phyloP scores from a whole-genome alignment of 805 yeast genomes.

The Metahyphopichia silvanorum region DNA sequence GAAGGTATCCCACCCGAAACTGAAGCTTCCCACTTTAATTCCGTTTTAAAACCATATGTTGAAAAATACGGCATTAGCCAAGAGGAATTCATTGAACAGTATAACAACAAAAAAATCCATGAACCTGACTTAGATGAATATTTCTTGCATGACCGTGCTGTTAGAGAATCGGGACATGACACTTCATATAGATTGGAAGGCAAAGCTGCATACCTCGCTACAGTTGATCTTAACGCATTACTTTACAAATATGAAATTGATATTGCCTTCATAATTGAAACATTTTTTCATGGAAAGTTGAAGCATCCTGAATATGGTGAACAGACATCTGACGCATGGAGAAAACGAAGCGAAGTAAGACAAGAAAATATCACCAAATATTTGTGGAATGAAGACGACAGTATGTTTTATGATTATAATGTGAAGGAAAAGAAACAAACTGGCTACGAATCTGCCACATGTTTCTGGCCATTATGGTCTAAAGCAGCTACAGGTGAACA shows the following conservation, averaged over 20 bases:
- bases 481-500: conserved; percentile 62
- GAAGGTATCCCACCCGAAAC: conserved; percentile 96
- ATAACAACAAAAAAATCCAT: conserved; percentile 59
- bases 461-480: conserved; percentile 92
- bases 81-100: conserved; percentile 59
- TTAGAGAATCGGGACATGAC: conserved; percentile 95
- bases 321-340: conserved; percentile 61
- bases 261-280: conserved; percentile 62
- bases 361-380: conserved; percentile 57
- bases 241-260: conserved; percentile 88
- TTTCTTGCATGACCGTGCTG: conserved; percentile 89
- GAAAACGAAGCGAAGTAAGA: conserved; percentile 51
- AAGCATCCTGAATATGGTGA: conserved; percentile 12
- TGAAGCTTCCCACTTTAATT: conserved; percentile 81
- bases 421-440: conserved; percentile 53
- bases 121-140: conserved; percentile 88
- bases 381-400: conserved; percentile 79
- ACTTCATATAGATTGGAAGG: conserved; percentile 90
- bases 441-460: conserved; percentile 79
- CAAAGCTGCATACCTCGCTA: conserved; percentile 82
- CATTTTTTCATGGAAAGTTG: conserved; percentile 51
- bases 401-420: conserved; percentile 83
- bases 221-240: conserved; percentile 83
- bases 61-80: conserved; percentile 55
- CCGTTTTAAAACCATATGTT: conserved; percentile 66